Evolutionary conservation across 768 basidiomycete genomes (phyloP).

Genomic region (Rubroboletus pulcherrimus): DNA sequence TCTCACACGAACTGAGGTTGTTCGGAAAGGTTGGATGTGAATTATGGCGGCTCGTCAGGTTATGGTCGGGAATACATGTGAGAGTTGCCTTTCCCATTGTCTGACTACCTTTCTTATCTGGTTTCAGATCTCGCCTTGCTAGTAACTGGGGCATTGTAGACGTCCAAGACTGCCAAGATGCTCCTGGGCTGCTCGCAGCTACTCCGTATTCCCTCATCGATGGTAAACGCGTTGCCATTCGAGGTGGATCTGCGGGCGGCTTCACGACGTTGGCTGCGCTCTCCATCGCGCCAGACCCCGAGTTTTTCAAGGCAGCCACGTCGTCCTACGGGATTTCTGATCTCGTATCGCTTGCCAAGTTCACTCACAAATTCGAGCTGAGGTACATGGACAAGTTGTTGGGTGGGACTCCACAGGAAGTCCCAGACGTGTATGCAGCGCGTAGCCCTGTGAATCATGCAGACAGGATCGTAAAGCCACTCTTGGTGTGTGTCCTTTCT

Average conservation of each 20-base stretch:
- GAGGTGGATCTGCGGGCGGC: slow-evolving; percentile 73
- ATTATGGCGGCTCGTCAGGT: slow-evolving; percentile 73
- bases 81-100: not conserved
- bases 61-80: slow-evolving; percentile 67
- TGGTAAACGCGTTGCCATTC: slow-evolving; percentile 57
- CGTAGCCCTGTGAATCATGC: slow-evolving; percentile 64
- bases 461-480: slow-evolving; percentile 55
- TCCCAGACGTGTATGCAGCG: slow-evolving; percentile 55
- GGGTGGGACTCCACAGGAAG: slow-evolving; percentile 51
- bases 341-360: slow-evolving; percentile 49
- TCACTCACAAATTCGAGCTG: slow-evolving; percentile 73
- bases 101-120: not conserved
- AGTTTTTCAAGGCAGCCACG: slow-evolving; percentile 57
- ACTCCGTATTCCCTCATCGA: slow-evolving; percentile 56
- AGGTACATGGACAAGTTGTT: slow-evolving; percentile 57
- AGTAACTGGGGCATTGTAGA: slow-evolving; percentile 75
- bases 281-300: slow-evolving; percentile 37
- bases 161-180: slow-evolving; percentile 57
- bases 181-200: slow-evolving; percentile 47
- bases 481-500: slow-evolving; percentile 46
- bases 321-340: slow-evolving; percentile 71
- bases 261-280: slow-evolving; percentile 58
- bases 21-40: slow-evolving; percentile 58
- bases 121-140: slow-evolving; percentile 45
- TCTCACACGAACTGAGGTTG: not conserved